Conservation (phyloP, 2,329 filamentous ascomycete species). For the Zarea fungicola region DNA sequence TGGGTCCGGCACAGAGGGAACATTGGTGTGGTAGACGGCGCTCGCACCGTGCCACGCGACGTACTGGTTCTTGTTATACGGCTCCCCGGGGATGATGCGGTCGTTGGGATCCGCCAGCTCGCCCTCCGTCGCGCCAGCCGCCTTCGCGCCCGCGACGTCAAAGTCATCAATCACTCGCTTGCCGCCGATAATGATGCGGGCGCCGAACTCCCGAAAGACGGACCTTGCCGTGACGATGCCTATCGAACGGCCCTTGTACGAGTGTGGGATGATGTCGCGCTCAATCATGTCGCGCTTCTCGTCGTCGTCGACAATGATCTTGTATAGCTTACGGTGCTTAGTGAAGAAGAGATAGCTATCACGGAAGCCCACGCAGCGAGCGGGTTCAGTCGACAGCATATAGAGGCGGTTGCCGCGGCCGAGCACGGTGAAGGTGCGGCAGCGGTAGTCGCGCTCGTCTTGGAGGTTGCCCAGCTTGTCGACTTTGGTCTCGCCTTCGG, state of each 20-base stretch:
- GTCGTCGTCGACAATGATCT: conserved; percentile 97
- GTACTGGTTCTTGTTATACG: conserved; percentile 99
- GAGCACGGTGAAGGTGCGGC: conserved; percentile 86
- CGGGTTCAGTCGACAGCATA: conserved; percentile 97
- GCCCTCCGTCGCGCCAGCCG: conserved; percentile 77
- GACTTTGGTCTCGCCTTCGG: conserved; percentile 88
- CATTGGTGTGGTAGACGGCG: conserved; percentile 84
- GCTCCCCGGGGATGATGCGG: conserved; percentile 66
- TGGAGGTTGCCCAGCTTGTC: conserved; percentile 80
- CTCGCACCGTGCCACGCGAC: conserved; percentile 98
- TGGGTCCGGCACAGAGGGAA: conserved; percentile 68
- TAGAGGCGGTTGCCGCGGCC: conserved; percentile 82
- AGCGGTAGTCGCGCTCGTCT: conserved; percentile 86
- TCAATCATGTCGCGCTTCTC: conserved; percentile 96
- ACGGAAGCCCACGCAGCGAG: conserved; percentile 91
- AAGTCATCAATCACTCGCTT: conserved; percentile 87
- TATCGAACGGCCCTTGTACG: conserved; percentile 96
- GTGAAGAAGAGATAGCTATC: conserved; percentile 99
- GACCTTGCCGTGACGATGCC: conserved; percentile 94
- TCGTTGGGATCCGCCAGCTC: conserved; percentile 90
- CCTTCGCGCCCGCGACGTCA: conserved; percentile 67
- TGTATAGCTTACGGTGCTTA: conserved; percentile 92
- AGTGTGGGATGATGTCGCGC: conserved; percentile 91
- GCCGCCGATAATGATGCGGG: conserved; percentile 88
- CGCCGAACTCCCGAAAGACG: conserved; percentile 94